A percentile compares a stretch with the other conserved stretches of the same genome.
These are phyloP conservation scores for Helotiales sp. DNA, from an alignment of 2,329 filamentous ascomycete genomes.

Conservation along the genomic window DNA sequence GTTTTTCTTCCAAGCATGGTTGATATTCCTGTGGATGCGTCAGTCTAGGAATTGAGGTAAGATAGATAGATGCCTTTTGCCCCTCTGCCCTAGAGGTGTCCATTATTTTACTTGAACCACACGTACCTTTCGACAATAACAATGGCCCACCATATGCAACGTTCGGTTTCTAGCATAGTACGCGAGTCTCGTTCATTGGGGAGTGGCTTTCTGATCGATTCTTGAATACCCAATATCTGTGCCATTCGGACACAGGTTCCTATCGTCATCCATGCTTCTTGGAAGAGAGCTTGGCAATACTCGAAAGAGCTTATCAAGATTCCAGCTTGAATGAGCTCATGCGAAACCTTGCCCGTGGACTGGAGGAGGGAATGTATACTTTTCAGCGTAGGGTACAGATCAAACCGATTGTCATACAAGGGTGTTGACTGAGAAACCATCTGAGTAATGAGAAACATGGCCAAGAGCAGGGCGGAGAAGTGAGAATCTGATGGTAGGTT, in stretches of 20 bases:
- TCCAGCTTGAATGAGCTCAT: conserved; percentile 28
- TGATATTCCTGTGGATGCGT: conserved; percentile 20
- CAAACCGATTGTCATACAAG: neutral
- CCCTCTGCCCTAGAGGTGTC: neutral
- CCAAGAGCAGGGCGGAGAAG: conserved; percentile 25
- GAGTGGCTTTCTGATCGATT: neutral
- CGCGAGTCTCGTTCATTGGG: conserved; percentile 1
- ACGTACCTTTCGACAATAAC: conserved; percentile 29
- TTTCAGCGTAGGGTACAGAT: conserved; percentile 28
- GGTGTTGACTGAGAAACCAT: conserved; percentile 1
- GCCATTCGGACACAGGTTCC: conserved; percentile 29
- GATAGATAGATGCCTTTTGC: neutral
- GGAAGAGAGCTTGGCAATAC: conserved; percentile 25
- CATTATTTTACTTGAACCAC: neutral
- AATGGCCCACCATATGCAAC: conserved; percentile 31
- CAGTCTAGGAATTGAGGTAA: too few species aligned
- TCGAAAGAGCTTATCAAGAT: conserved; percentile 30
- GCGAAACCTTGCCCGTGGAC: conserved; percentile 16
- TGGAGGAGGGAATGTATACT: conserved; percentile 21
- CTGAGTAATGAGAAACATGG: conserved; percentile 23
- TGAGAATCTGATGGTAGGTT: conserved; percentile 17
- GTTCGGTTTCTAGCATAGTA: conserved; percentile 14
- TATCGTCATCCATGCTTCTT: conserved; percentile 27
- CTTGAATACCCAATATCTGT: conserved; percentile 26
- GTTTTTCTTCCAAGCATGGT: conserved; percentile 18